Evolutionary conservation across 2,329 filamentous ascomycete species (phyloP).

Genomic region (Ophiostoma perfectum): DNA sequence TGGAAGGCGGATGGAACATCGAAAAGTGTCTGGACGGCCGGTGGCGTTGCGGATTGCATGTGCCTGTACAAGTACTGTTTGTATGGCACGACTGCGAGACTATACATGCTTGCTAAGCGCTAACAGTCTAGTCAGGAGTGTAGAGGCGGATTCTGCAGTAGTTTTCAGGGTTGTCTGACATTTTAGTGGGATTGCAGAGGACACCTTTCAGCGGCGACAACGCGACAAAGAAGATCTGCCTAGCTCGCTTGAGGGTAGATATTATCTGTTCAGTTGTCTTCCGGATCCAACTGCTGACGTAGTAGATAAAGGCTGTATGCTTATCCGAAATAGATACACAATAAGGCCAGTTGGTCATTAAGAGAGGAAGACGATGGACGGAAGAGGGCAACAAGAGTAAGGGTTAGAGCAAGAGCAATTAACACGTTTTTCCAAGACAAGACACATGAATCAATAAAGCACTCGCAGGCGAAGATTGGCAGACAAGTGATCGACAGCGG

Average conservation of each 20-base stretch:
- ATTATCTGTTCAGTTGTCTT: neutral
- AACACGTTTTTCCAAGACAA: slow-evolving; percentile 2
- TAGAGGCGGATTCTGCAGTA: neutral
- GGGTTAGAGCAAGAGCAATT: neutral
- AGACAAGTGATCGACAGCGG: slow-evolving; percentile 6
- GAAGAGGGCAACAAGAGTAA: too few relatives aligned
- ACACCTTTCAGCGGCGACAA: neutral
- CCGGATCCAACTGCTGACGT: neutral
- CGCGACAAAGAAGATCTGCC: neutral
- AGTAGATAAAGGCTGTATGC: neutral
- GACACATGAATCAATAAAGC: neutral
- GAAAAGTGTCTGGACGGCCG: neutral
- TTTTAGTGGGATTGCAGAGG: neutral
- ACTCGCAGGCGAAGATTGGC: neutral
- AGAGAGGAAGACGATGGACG: neutral
- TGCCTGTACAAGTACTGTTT: neutral
- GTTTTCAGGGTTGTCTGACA: neutral
- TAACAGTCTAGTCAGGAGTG: neutral
- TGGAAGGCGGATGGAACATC: neutral
- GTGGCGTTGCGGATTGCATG: neutral
- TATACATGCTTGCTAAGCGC: neutral
- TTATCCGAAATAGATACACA: neutral
- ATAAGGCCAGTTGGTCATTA: neutral
- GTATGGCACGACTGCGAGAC: neutral
- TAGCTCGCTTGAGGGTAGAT: neutral